Evolutionary conservation across 768 basidiomycete species (phyloP).

Genomic region (Piloderma croceum): DNA sequence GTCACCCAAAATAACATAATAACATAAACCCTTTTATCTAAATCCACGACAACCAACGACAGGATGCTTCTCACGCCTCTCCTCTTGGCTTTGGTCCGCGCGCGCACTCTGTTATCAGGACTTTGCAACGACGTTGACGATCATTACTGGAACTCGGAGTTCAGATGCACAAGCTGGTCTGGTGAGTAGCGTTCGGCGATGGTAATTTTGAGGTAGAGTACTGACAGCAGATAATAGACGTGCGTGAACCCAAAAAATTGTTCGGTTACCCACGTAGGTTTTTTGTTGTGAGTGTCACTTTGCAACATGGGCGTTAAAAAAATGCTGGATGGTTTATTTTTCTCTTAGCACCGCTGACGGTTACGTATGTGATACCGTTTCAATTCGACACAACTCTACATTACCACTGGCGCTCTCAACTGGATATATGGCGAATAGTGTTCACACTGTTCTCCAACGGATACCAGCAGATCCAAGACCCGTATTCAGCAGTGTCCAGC

Average conservation of each 20-base stretch:
- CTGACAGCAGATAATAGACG: too few relatives aligned
- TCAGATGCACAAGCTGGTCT: constrained; percentile 75
- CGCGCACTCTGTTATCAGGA: too few relatives aligned
- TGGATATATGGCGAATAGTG: constrained; percentile 93
- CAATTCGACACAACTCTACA: constrained; percentile 73
- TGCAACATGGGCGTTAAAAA: neutral
- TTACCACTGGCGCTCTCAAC: constrained; percentile 81
- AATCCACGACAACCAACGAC: too few relatives aligned
- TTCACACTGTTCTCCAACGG: constrained; percentile 84
- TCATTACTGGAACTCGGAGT: too few relatives aligned
- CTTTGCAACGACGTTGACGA: too few relatives aligned
- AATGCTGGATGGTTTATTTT: too few relatives aligned
- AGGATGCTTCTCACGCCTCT: too few relatives aligned
- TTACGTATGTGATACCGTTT: constrained; percentile 90
- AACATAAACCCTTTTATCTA: too few relatives aligned
- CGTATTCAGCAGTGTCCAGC: constrained; percentile 84
- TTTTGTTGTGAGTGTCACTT: constrained; percentile 68
- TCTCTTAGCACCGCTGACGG: too few relatives aligned
- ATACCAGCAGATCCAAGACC: constrained; percentile 91
- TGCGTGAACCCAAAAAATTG: constrained; percentile 76
- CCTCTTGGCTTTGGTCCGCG: too few relatives aligned
- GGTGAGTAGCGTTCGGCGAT: constrained; percentile 54
- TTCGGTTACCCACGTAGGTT: constrained; percentile 90
- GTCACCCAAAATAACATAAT: too few relatives aligned
- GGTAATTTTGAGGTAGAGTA: too few relatives aligned